Percentiles rank a stretch among this genome's conserved stretches.
These are phyloP conservation scores for Glebionis coronaria DNA, from an alignment of 129 eudicot genomes.

Conservation along the genomic window DNA sequence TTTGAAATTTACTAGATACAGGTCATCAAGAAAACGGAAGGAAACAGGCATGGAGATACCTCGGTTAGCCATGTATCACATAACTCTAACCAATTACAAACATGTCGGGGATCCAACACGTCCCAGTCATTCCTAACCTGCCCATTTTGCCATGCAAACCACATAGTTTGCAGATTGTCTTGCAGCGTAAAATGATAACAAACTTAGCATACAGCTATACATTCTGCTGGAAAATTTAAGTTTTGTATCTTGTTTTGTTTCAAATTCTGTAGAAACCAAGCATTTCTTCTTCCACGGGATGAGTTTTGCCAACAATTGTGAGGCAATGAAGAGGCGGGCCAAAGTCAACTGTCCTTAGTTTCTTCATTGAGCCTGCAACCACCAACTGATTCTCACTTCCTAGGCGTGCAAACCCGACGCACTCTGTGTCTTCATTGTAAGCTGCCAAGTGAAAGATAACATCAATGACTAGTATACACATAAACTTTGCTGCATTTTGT, in stretches of 20 bases:
- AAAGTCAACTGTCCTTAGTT: conserved; percentile 63
- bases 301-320: conserved; percentile 80
- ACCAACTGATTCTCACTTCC: conserved; percentile 89
- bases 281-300: conserved; percentile 92
- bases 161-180: no score
- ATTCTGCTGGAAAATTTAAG: conserved; percentile 18
- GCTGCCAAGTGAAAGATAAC: conserved; percentile 35
- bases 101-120: no score
- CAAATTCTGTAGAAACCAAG: conserved; percentile 55
- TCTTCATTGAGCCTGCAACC: conserved; percentile 81
- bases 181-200: no score
- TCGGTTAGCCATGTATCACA: no score
- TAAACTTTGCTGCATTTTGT: background rate
- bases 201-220: conserved; percentile 4
- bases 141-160: background rate
- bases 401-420: conserved; percentile 89
- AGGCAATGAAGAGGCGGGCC: conserved; percentile 89
- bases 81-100: no score
- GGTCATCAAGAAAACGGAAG: no score
- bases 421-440: conserved; percentile 63
- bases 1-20: no score
- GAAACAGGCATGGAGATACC: no score
- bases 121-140: no score
- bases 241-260: background rate
- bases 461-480: background rate